phyloP scores from a whole-genome alignment of 345 rosid species.

The Heritiera fomes region DNA sequence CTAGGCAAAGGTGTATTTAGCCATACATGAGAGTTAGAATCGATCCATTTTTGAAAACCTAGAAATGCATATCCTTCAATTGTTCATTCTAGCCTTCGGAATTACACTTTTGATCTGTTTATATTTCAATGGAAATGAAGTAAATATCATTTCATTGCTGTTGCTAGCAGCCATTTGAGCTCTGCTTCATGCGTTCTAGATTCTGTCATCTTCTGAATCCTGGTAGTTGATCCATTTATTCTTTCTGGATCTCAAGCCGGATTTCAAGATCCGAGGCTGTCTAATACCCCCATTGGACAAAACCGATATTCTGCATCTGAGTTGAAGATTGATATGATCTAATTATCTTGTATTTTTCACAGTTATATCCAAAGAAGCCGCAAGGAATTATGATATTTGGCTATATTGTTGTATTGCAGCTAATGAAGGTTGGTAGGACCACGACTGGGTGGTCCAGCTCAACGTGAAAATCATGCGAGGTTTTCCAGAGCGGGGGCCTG shows the following conservation, averaged over 20 bases:
- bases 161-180: not conserved
- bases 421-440: no score
- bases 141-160: constrained; percentile 13
- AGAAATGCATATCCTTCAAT: constrained; percentile 23
- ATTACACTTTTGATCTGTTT: constrained; percentile 26
- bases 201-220: not conserved
- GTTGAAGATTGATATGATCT: not conserved
- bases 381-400: no score
- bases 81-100: constrained; percentile 30
- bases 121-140: constrained; percentile 32
- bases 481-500: no score
- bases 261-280: not conserved
- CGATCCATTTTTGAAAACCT: constrained; percentile 36
- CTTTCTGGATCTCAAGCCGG: not conserved
- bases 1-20: constrained; percentile 34
- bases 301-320: not conserved
- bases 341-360: not conserved
- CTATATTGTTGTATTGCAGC: no score
- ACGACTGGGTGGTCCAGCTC: no score
- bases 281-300: not conserved
- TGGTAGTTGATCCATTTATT: not conserved
- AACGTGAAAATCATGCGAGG: no score
- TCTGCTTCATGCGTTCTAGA: not conserved
- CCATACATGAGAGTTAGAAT: constrained; percentile 41
- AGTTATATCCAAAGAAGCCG: not conserved